A percentile compares a stretch with the other conserved stretches of the same genome.
These are phyloP conservation scores for Plasmodium malariae DNA, from an alignment of 169 alveolate species.

Conservation along the genomic window DNA sequence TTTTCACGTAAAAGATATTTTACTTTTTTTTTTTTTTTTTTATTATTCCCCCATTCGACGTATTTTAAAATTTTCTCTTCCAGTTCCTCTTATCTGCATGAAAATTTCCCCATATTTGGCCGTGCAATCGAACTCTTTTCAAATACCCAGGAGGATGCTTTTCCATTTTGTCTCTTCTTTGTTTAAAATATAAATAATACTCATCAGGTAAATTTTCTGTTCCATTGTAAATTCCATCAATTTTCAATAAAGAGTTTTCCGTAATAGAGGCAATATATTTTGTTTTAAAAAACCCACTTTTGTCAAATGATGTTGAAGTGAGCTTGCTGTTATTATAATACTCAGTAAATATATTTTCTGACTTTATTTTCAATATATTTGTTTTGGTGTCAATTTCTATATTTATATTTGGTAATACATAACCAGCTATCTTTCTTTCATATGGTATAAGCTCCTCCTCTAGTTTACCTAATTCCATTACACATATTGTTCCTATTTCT, in stretches of 20 bases:
- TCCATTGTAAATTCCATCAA: constrained; percentile 48
- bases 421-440: constrained; percentile 74
- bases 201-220: constrained; percentile 51
- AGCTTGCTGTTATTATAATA: constrained; percentile 51
- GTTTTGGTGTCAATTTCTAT: constrained; percentile 52
- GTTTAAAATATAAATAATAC: constrained; percentile 61
- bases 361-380: constrained; percentile 44
- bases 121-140: constrained; percentile 64
- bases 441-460: constrained; percentile 40
- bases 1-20: background rate
- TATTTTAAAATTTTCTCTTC: constrained; percentile 73
- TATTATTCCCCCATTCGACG: too few relatives aligned
- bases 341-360: constrained; percentile 60
- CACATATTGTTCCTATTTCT: constrained; percentile 61
- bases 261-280: constrained; percentile 52
- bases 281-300: constrained; percentile 71
- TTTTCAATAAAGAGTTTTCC: constrained; percentile 36
- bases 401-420: constrained; percentile 51
- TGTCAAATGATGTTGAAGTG: constrained; percentile 31
- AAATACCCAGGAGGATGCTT: constrained; percentile 73
- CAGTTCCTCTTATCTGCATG: constrained; percentile 67
- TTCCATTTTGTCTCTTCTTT: constrained; percentile 68
- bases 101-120: constrained; percentile 75
- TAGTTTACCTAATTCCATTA: constrained; percentile 23
- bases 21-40: background rate